Base-by-base conservation (phyloP, 1,284 basidiomycete genomes). In the Irpex rosettiformis region DNA sequence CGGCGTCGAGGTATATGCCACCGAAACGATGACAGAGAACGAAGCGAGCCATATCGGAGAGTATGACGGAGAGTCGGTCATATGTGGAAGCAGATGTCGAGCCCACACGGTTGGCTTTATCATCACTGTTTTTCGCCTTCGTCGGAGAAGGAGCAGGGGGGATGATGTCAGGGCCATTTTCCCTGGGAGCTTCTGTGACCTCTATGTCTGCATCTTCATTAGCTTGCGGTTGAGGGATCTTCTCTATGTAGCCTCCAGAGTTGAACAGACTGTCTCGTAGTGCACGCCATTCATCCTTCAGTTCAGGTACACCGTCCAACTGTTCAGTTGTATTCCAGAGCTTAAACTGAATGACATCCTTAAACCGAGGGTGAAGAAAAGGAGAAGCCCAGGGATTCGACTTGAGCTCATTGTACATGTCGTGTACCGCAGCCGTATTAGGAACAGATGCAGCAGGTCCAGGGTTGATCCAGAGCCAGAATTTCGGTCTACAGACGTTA, bases 261-360 rank as follows among this genome's bases (percentile, higher is more conserved):
- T 86, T 86, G 75, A 89, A 84, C 29, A 83, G 73, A 64, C 67
- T 72, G 55, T 74, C 73, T 33, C 70, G 66, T 49, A 75, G 62
- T 11, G 71, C 69, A 42, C 86, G 75, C 86, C 86, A 89, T 59
- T 85, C 83, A 59, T 83, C 74, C 66, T 77, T 76, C 53, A 88
- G 71, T 69, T 88, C 86, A 4, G 79, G 76, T 1, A 86, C 72
- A 33, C 79, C 81, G 65, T 89, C 86, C 22, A 89, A 75, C 68
- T 87, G 86, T 67, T 88, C 86, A 3, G 85, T 87, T 40, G 86
- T 88, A 67, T 88, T 88, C 86, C 86, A 89, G 68, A 87, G 75
- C 67, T 80, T 82, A 75, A 89, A 88, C 67, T 84, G 82, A 71
- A 89, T 81, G 37, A 84, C 77, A 60, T 86, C 84, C 61, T 78